Evolutionary conservation across 495 filamentous ascomycete genomes (phyloP), one percentile per base, ranked within the genome.

Genomic region (Cladorrhinum samala): DNA sequence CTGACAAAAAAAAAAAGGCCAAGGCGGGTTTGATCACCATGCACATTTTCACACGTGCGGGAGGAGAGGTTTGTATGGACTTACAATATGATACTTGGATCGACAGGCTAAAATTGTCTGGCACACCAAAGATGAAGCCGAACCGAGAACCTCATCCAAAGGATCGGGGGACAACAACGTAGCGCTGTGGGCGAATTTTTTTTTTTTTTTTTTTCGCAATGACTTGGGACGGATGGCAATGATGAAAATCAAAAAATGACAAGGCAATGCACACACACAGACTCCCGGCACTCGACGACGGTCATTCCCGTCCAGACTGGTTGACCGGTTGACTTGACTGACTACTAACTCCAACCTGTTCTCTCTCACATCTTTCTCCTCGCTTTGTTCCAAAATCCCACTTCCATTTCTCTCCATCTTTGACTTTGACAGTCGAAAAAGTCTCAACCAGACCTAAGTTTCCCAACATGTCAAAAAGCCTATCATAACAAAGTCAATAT

Each of bases 81-180:
- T n/a, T n/a, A n/a, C n/a, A n/a, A n/a, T n/a, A 11, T 33, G 27
- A 33, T 33, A 33, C 27, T 33, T 11, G 5, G 51, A 53, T 53
- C 51, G 41, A 47, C 51, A 53, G 51, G 51, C 43, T 53, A 53
- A 53, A 53, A n/a, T 47, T 14, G 17, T 4, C 24, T 45, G 25
- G 36, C 19, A 19, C 36, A 19, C 19, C 38, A 41, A 41, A 53
- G 20, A 47, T 47, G 45, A 47, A 53, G 51, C 51, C 25, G 43
- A 53, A 39, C 24, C 51, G 27, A 30, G 16, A 33, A 38, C 27
- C 43, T 53, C 36, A 20, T 9, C 45, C 45, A 47, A 9, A 47
- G n/a, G 20, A 47, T 23, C 24, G 25, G 45, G 45, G 16, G 6
- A 41, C 13, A 46, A 24, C n/a, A 18, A 30, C 13, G n/a, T n/a